A percentile compares a stretch with the other conserved stretches of the same genome.
Conservation (phyloP, 148 eudicot genomes). For the Gaultheria prostrata region DNA sequence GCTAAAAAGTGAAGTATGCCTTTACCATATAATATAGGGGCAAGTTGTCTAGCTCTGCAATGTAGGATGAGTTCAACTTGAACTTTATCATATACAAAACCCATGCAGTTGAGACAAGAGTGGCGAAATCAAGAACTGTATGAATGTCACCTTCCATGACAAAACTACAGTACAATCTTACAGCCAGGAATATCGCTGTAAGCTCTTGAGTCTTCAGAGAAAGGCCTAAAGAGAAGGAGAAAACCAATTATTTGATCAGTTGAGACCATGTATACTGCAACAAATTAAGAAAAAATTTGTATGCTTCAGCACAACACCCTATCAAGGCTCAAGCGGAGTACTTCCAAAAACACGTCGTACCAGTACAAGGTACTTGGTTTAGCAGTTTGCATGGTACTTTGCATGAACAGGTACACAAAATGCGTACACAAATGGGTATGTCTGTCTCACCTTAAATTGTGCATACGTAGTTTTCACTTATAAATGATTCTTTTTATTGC, state of each 20-base stretch:
- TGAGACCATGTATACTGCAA: background rate
- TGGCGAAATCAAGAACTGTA: slow-evolving; percentile 54
- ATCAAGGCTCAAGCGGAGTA: background rate
- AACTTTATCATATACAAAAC: slow-evolving; percentile 81
- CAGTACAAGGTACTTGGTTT: background rate
- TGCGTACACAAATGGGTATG: background rate
- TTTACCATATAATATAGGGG: slow-evolving; percentile 68
- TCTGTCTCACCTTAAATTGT: background rate
- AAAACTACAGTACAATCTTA: slow-evolving; percentile 48
- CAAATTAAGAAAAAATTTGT: background rate
- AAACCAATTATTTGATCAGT: background rate
- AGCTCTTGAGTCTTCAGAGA: slow-evolving; percentile 85
- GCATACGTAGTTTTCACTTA: background rate
- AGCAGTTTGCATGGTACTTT: background rate
- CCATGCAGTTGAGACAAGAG: slow-evolving; percentile 74
- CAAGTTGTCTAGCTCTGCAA: slow-evolving; percentile 59
- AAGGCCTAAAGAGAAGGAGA: slow-evolving; percentile 47
- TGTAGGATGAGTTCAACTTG: slow-evolving; percentile 67
- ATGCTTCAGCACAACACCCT: background rate
- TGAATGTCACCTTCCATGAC: slow-evolving; percentile 57
- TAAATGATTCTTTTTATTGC: background rate
- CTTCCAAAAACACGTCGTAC: background rate
- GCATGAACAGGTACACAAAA: background rate
- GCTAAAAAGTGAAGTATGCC: background rate
- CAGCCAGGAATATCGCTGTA: slow-evolving; percentile 61